Evolutionary conservation across 495 filamentous ascomycete species (phyloP).

Genomic region (Parathielavia hyrcaniae): DNA sequence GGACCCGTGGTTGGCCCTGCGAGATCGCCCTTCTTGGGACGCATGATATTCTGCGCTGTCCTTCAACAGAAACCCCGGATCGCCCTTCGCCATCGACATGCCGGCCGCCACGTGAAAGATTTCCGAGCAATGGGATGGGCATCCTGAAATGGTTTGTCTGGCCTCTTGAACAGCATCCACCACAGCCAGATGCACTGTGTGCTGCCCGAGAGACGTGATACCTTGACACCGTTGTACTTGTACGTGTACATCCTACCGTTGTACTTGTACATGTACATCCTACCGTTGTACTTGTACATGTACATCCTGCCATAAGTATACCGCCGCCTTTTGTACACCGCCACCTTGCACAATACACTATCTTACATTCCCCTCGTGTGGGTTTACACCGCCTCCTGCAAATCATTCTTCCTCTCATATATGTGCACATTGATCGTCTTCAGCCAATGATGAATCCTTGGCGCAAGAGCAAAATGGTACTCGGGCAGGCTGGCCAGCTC

Average conservation of each 20-base stretch:
- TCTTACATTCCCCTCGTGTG: not conserved
- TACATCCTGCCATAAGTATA: not conserved
- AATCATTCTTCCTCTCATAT: slow-evolving; percentile 15
- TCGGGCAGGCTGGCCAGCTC: slow-evolving; percentile 38
- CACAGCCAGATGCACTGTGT: not conserved
- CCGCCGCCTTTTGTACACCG: not conserved
- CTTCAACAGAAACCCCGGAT: not conserved
- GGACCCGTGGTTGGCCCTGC: not conserved
- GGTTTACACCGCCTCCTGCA: not conserved
- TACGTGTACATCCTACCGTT: not conserved
- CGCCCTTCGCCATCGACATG: not conserved
- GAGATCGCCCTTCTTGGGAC: not conserved
- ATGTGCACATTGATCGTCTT: slow-evolving; percentile 20
- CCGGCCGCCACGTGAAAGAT: not conserved
- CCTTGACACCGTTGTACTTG: slow-evolving; percentile 9
- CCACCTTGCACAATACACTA: not conserved
- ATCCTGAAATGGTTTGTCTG: no score
- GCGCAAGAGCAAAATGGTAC: slow-evolving; percentile 27
- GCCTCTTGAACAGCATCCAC: no score
- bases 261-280: not conserved
- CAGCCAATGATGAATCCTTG: slow-evolving; percentile 24
- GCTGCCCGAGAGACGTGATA: slow-evolving; percentile 2
- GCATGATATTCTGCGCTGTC: not conserved
- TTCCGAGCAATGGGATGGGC: not conserved
- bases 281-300: no score